Percentiles rank a stretch among this genome's conserved stretches.
These are phyloP conservation scores for Fusarium poae DNA, from an alignment of 2,329 filamentous ascomycete species.

Conservation along the genomic window DNA sequence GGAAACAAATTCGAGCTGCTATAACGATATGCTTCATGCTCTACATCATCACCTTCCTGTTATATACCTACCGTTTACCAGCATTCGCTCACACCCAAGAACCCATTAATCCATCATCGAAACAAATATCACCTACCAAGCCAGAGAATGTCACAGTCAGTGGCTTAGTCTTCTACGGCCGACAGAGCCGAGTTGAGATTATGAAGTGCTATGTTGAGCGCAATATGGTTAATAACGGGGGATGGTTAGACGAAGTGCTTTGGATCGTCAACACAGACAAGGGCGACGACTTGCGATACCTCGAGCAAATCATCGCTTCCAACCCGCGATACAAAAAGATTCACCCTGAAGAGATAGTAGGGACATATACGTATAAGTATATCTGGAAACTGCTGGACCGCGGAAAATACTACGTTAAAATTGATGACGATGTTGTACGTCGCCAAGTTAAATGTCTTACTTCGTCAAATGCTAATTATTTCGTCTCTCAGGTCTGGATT, in stretches of 20 bases:
- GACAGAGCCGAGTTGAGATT: constrained; percentile 21
- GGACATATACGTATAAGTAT: constrained; percentile 34
- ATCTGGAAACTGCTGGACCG: constrained; percentile 38
- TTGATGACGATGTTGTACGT: constrained; percentile 38
- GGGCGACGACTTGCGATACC: constrained; percentile 22
- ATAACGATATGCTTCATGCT: neutral
- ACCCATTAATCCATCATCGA: neutral
- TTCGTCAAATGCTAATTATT: constrained; percentile 11
- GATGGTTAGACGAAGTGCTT: constrained; percentile 38
- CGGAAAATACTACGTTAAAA: constrained; percentile 43
- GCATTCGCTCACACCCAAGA: neutral
- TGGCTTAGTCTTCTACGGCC: constrained; percentile 38
- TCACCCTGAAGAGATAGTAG: constrained; percentile 16
- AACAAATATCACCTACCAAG: constrained; percentile 7
- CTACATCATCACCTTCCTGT: constrained; percentile 6
- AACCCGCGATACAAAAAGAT: constrained; percentile 38
- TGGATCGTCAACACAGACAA: constrained; percentile 37
- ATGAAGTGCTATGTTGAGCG: constrained; percentile 42
- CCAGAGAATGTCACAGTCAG: constrained; percentile 35
- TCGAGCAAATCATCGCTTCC: constrained; percentile 31
- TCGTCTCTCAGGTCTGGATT: constrained; percentile 34
- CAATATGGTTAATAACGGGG: constrained; percentile 38
- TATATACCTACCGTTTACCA: constrained; percentile 1
- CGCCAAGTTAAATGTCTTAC: neutral
- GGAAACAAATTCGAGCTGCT: neutral